These are phyloP conservation scores for Ephemerocybe angulata DNA, from an alignment of 768 basidiomycete genomes.

Conservation along the genomic window DNA sequence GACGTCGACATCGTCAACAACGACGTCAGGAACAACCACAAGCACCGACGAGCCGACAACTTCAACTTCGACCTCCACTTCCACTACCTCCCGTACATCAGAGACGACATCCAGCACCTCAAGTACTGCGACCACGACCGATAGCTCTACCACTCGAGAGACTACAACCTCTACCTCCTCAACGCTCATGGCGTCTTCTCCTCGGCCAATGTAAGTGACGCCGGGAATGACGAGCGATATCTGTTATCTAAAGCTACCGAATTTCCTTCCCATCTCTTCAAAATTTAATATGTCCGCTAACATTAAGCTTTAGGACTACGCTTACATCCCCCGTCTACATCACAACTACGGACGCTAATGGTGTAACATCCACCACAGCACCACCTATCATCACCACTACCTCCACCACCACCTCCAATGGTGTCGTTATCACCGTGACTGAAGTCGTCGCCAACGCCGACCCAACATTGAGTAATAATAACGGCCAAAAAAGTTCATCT, in stretches of 20 bases:
- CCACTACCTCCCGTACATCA: constrained; percentile 13
- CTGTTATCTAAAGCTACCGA: constrained; percentile 1
- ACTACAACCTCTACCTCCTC: too few relatives aligned
- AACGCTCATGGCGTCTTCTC: constrained; percentile 12
- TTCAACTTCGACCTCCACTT: constrained; percentile 17
- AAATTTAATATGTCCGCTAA: background rate
- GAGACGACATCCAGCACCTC: constrained; percentile 3
- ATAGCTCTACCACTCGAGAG: constrained; percentile 11
- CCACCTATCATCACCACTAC: constrained; percentile 58
- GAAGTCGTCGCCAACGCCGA: constrained; percentile 66
- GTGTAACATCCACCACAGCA: constrained; percentile 44
- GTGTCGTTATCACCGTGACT: constrained; percentile 55
- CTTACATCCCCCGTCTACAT: constrained; percentile 46
- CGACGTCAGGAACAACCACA: constrained; percentile 6
- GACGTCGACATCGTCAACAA: constrained; percentile 6
- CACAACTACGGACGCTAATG: constrained; percentile 57
- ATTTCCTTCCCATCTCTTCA: constrained; percentile 7
- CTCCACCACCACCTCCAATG: constrained; percentile 53
- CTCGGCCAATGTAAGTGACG: constrained; percentile 15
- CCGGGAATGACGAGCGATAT: constrained; percentile 6
- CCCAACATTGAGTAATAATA: constrained; percentile 57
- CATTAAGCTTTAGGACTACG: background rate
- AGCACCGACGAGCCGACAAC: constrained; percentile 13
- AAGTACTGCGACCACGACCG: constrained; percentile 16
- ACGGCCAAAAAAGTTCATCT: constrained; percentile 30